phyloP scores from a whole-genome alignment of 345 rosid species.

The Arabidopsis thaliana region DNA sequence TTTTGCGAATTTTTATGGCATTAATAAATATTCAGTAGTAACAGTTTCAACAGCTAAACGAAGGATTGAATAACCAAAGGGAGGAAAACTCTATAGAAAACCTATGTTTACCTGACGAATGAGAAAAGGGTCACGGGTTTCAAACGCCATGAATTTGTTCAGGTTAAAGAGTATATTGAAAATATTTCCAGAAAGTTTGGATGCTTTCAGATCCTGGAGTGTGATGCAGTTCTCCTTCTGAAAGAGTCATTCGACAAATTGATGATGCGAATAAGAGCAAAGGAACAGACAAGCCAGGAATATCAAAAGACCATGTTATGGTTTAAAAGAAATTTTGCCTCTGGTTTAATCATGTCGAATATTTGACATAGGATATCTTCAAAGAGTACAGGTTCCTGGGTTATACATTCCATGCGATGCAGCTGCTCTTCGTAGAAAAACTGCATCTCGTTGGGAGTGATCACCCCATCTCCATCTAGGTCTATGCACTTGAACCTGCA shows the following conservation, averaged over 20 bases:
- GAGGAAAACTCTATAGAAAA: background rate
- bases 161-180: conserved; percentile 91
- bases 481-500: conserved; percentile 92
- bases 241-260: conserved; percentile 13
- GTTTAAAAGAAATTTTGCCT: conserved; percentile 48
- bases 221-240: conserved; percentile 66
- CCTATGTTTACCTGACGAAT: conserved; percentile 67
- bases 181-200: conserved; percentile 77
- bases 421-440: conserved; percentile 90
- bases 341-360: conserved; percentile 84
- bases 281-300: background rate
- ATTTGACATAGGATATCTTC: conserved; percentile 89
- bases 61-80: background rate
- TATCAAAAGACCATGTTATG: background rate
- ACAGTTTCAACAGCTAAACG: background rate
- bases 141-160: conserved; percentile 80
- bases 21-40: background rate
- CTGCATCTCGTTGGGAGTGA: conserved; percentile 83
- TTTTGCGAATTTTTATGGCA: background rate
- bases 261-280: background rate
- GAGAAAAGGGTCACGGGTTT: conserved; percentile 79
- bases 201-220: conserved; percentile 64
- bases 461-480: conserved; percentile 82
- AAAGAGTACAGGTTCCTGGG: conserved; percentile 76
- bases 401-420: conserved; percentile 88